Conservation (phyloP, 2,329 filamentous ascomycete genomes). For the Akanthomyces dipterigenus region DNA sequence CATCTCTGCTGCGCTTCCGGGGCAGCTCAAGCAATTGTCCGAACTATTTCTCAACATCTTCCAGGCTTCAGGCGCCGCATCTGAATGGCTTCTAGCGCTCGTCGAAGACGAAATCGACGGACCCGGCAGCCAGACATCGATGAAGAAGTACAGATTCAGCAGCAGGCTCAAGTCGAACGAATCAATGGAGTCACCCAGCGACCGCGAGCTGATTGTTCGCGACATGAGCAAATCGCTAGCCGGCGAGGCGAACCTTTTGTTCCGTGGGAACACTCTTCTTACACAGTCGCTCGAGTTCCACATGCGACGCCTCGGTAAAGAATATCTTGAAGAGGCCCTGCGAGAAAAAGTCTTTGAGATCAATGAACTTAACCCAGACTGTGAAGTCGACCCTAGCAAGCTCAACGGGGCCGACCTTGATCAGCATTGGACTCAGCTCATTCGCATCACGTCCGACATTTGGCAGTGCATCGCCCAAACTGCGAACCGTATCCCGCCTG, state of each 20-base stretch:
- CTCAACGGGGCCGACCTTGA: constrained; percentile 66
- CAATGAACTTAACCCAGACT: constrained; percentile 83
- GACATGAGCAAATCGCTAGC: constrained; percentile 75
- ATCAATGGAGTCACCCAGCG: constrained; percentile 53
- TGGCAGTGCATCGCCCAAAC: constrained; percentile 79
- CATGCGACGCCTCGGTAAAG: constrained; percentile 88
- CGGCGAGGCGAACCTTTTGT: constrained; percentile 87
- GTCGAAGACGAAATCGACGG: constrained; percentile 98
- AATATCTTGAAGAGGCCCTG: constrained; percentile 83
- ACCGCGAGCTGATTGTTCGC: constrained; percentile 65
- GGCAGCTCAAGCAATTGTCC: constrained; percentile 70
- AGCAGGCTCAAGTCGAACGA: constrained; percentile 65
- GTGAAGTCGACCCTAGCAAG: constrained; percentile 88
- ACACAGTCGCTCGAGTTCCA: constrained; percentile 92
- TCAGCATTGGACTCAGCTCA: constrained; percentile 74
- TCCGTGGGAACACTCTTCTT: constrained; percentile 87
- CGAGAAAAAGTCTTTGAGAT: constrained; percentile 83
- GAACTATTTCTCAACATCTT: constrained; percentile 91
- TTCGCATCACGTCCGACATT: constrained; percentile 70
- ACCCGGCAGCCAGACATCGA: constrained; percentile 71
- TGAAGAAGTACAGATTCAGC: constrained; percentile 67
- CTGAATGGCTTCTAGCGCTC: constrained; percentile 86
- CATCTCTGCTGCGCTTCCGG: constrained; percentile 71
- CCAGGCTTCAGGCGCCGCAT: constrained; percentile 77
- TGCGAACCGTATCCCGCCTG: constrained; percentile 67